Conservation (phyloP, 208 protist genomes). For the Leishmania tropica region DNA sequence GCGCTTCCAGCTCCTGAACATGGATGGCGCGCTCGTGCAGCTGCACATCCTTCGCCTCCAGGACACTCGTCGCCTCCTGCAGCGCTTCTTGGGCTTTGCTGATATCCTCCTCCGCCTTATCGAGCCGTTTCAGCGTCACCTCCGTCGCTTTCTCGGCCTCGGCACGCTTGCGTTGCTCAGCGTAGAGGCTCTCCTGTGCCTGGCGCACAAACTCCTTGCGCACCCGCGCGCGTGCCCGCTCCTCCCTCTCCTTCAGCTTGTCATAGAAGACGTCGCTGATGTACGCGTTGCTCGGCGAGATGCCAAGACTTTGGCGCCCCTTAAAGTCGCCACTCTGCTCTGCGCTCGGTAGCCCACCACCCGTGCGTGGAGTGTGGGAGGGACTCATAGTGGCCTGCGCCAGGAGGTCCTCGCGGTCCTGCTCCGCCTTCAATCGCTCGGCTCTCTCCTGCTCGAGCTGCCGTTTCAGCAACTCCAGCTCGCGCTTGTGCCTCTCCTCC, state of each 20-base stretch:
- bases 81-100: background rate
- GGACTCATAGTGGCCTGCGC: constrained; percentile 12
- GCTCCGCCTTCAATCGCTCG: constrained; percentile 27
- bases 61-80: constrained; percentile 13
- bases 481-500: constrained; percentile 24
- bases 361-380: background rate
- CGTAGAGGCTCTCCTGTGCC: constrained; percentile 29
- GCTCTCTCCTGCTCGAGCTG: constrained; percentile 30
- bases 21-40: constrained; percentile 30
- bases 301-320: background rate
- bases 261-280: constrained; percentile 33
- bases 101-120: constrained; percentile 13
- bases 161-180: constrained; percentile 25
- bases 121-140: constrained; percentile 1
- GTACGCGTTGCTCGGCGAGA: background rate
- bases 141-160: constrained; percentile 29
- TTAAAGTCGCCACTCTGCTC: background rate
- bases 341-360: background rate
- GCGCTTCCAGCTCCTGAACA: constrained; percentile 27
- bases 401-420: constrained; percentile 40
- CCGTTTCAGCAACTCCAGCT: constrained; percentile 34
- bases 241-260: constrained; percentile 35
- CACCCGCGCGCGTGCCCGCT: constrained; percentile 33
- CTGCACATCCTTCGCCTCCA: constrained; percentile 29
- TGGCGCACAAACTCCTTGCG: constrained; percentile 38